Evolutionary conservation across 2,329 filamentous ascomycete genomes (phyloP).

Genomic region (Ascochyta pisi): DNA sequence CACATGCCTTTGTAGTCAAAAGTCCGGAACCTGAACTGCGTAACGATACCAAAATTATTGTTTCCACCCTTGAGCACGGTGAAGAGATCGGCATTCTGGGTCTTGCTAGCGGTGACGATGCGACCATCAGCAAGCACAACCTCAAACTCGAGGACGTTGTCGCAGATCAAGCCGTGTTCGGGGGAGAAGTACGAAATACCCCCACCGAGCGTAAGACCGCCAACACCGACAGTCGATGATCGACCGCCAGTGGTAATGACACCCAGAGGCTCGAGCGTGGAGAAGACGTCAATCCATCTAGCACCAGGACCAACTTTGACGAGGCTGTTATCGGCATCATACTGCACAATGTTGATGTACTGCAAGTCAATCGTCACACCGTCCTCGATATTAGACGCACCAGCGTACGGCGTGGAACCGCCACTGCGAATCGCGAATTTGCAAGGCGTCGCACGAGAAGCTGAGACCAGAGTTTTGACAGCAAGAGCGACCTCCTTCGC

Average conservation of each 20-base stretch:
- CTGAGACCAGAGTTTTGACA: constrained; percentile 21
- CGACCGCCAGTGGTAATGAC: constrained; percentile 35
- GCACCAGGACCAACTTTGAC: constrained; percentile 35
- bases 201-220: constrained; percentile 35
- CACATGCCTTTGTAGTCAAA: constrained; percentile 39
- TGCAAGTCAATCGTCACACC: constrained; percentile 39
- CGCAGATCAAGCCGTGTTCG: constrained; percentile 37
- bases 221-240: constrained; percentile 33
- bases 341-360: constrained; percentile 26
- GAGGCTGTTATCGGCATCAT: constrained; percentile 21
- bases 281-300: constrained; percentile 36
- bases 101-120: constrained; percentile 30
- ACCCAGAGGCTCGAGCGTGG: constrained; percentile 29
- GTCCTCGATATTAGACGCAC: constrained; percentile 36
- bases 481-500: constrained; percentile 25
- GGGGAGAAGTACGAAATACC: constrained; percentile 42
- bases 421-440: constrained; percentile 35
- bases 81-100: constrained; percentile 37
- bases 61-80: constrained; percentile 43
- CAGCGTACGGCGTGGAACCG: constrained; percentile 34
- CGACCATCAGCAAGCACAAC: constrained; percentile 44
- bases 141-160: constrained; percentile 42
- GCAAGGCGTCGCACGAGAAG: constrained; percentile 11
- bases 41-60: constrained; percentile 48
- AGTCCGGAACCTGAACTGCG: constrained; percentile 32